Percentiles rank a stretch among this genome's conserved stretches.
phyloP scores from a whole-genome alignment of 805 yeast species.

The Lipomyces sp. region DNA sequence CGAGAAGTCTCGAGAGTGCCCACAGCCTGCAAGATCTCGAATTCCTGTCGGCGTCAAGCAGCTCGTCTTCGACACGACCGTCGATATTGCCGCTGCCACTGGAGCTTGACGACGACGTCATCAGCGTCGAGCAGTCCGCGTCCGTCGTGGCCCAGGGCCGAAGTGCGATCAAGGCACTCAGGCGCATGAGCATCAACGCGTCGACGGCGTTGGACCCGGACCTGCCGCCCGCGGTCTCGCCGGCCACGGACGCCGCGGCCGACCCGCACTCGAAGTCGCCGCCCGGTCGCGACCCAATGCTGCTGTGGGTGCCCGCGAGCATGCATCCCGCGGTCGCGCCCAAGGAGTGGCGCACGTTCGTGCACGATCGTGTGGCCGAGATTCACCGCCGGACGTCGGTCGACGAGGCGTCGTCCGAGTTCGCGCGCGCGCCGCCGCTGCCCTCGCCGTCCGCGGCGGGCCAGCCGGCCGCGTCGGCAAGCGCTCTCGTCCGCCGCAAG shows the following conservation, averaged over 20 bases:
- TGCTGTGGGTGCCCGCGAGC: slow-evolving; percentile 94
- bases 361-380: slow-evolving; percentile 41
- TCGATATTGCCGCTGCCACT: no score
- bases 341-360: slow-evolving; percentile 56
- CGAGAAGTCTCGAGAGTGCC: no score
- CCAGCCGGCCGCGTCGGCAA: background rate
- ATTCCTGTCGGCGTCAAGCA: no score
- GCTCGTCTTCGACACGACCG: no score
- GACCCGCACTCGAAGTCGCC: background rate
- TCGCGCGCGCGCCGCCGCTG: background rate
- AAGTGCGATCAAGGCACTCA: slow-evolving; percentile 41
- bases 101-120: no score
- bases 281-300: slow-evolving; percentile 33
- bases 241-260: slow-evolving; percentile 6
- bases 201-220: slow-evolving; percentile 42
- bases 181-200: slow-evolving; percentile 42
- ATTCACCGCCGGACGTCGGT: slow-evolving; percentile 25
- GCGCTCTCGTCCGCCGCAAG: slow-evolving; percentile 9
- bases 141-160: slow-evolving; percentile 44
- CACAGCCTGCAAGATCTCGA: no score
- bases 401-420: background rate
- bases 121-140: background rate
- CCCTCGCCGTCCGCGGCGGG: background rate
- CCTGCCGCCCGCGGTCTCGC: slow-evolving; percentile 32
- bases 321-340: slow-evolving; percentile 95